phyloP scores from a whole-genome alignment of 192 early-diverging fungal genomes.

The Thoreauomyces humboldtii region DNA sequence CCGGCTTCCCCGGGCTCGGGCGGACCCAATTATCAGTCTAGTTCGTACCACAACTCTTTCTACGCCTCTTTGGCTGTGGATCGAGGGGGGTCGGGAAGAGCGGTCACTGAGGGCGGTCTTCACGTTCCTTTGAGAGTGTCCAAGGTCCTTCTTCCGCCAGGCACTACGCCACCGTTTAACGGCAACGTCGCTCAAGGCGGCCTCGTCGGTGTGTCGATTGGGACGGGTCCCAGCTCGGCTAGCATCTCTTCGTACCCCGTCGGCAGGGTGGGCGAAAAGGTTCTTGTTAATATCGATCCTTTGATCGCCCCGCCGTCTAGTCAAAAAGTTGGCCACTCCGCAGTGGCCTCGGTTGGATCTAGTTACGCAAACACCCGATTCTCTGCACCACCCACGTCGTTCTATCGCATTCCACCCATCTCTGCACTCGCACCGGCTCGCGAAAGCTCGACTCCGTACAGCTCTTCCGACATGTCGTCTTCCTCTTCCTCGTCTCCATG shows the following conservation, averaged over 20 bases:
- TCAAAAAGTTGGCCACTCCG: neutral
- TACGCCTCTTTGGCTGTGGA: neutral
- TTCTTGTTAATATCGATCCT: neutral
- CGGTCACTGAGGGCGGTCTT: neutral
- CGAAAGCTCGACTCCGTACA: neutral
- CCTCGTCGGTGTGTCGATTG: neutral
- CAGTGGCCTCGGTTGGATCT: neutral
- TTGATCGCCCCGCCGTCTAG: neutral
- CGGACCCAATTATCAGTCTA: too few species aligned
- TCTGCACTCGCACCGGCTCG: neutral
- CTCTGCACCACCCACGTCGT: neutral
- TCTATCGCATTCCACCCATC: constrained; percentile 6
- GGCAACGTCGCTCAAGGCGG: neutral
- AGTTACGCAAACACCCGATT: constrained; percentile 6
- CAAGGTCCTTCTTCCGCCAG: neutral
- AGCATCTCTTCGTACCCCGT: neutral
- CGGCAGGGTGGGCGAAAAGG: neutral
- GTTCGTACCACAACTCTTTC: neutral
- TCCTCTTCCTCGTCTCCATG: constrained; percentile 6
- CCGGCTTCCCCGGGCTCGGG: neutral
- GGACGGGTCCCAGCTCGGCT: neutral
- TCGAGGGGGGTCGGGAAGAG: neutral
- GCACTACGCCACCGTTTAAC: neutral
- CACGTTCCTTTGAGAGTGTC: neutral
- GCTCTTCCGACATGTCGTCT: constrained; percentile 9